Conservation (phyloP, 2,329 filamentous ascomycete species). For the Talaromyces sp. region DNA sequence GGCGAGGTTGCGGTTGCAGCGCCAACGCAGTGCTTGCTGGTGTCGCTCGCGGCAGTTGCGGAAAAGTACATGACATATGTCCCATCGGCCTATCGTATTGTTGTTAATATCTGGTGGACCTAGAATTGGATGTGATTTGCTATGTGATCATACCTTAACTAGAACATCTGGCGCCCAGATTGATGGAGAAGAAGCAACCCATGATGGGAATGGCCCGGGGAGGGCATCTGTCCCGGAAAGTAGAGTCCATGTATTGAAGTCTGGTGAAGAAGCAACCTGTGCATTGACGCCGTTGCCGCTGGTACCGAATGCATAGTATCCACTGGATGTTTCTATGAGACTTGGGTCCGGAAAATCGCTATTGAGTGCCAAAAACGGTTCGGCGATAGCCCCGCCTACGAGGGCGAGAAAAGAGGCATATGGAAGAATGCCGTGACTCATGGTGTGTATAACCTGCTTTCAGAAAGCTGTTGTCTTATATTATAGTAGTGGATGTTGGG, state of each 20-base stretch:
- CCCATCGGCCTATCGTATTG: constrained; percentile 30
- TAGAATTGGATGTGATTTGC: too few relatives aligned
- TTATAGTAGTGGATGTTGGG: not conserved
- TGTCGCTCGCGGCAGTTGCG: constrained; percentile 40
- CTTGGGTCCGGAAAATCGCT: constrained; percentile 56
- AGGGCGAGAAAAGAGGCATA: not conserved
- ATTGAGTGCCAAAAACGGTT: constrained; percentile 27
- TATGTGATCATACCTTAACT: constrained; percentile 32
- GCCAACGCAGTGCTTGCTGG: constrained; percentile 54
- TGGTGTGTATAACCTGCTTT: not conserved
- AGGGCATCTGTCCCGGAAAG: constrained; percentile 51
- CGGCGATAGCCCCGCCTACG: constrained; percentile 15
- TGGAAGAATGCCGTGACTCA: not conserved
- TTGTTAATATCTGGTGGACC: not conserved
- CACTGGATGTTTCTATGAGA: constrained; percentile 47
- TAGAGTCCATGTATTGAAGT: constrained; percentile 47
- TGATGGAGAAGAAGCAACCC: constrained; percentile 47
- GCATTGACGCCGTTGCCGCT: constrained; percentile 48
- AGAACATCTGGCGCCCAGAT: constrained; percentile 61
- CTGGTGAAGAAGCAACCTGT: constrained; percentile 50
- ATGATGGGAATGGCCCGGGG: constrained; percentile 45
- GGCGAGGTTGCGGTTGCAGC: constrained; percentile 47
- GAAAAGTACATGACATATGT: constrained; percentile 58
- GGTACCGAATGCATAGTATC: constrained; percentile 58
- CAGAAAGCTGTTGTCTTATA: not conserved